Base-by-base conservation (phyloP, 768 basidiomycete species). In the Krasilnikovozyma curviuscula region DNA sequence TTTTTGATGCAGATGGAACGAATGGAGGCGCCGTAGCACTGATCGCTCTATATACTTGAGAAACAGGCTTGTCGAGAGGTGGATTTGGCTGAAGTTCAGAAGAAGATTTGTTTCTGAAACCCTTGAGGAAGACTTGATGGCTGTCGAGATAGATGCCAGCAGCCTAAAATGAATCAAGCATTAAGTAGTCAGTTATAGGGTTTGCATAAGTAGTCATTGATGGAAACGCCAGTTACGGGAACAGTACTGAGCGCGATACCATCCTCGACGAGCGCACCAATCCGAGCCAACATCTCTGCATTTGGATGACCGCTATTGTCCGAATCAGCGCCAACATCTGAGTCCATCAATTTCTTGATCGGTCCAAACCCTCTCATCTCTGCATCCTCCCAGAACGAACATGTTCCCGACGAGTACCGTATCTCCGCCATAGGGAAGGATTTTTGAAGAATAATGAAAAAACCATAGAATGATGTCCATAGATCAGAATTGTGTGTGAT, bases 211-310 rank as follows among this genome's bases (percentile, higher is more conserved):
- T n/a, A n/a, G n/a, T n/a, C n/a, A n/a, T n/a, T n/a, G n/a, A n/a
- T n/a, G n/a, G n/a, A n/a, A n/a, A n/a, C n/a, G n/a, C n/a, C n/a
- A n/a, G n/a, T n/a, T n/a, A n/a, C n/a, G n/a, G n/a, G n/a, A n/a
- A 39, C 37, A 9, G n/a, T 7, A 39, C 7, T 7, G n/a, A 18
- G n/a, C n/a, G 72, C 71, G 21, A 91, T 61, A 67, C 79, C 80
- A 58, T 93, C 85, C 13, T 71, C 65, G 40, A 88, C 68, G 34
- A 93, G 67, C 65, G 93, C 91, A 39, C 75, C 71, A 49, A 98
- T 81, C 55, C 93, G 72, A 84, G 95, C 89, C 35, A 98, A 66
- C 56, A 89, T 83, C 68, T 91, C 86, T 50, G 83, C 88, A 56
- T 98, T 97, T 7, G 93, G 93, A 66, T 97, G 79, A 1, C 74